Evolutionary conservation across 176 grass and related monocot genomes (phyloP).

Genomic region (Areca catechu): DNA sequence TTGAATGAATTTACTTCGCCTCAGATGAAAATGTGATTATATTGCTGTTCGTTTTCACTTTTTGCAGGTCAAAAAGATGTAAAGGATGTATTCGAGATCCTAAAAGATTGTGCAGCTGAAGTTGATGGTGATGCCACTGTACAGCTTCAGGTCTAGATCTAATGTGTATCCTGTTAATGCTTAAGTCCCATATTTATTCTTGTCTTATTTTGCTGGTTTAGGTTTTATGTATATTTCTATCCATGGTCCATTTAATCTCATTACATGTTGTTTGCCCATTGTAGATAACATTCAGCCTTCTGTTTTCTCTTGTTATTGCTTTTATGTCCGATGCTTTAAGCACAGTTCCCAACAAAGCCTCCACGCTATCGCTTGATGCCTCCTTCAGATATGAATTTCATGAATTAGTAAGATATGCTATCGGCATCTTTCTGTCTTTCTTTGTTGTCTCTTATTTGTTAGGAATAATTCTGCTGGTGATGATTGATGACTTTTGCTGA

Average conservation of each 20-base stretch:
- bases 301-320: constrained; percentile 58
- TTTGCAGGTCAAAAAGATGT: constrained; percentile 66
- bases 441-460: background rate
- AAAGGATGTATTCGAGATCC: constrained; percentile 60
- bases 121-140: constrained; percentile 48
- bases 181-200: background rate
- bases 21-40: too few relatives aligned
- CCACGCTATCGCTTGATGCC: constrained; percentile 45
- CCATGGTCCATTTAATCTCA: background rate
- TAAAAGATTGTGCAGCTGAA: constrained; percentile 78
- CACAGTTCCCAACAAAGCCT: constrained; percentile 37
- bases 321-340: constrained; percentile 77
- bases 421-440: background rate
- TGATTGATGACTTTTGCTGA: background rate
- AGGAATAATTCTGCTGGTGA: background rate
- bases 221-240: constrained; percentile 15
- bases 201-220: constrained; percentile 2
- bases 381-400: constrained; percentile 85
- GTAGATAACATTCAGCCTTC: constrained; percentile 60
- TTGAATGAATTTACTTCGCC: too few relatives aligned
- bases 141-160: constrained; percentile 69
- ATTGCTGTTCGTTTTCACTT: constrained; percentile 8
- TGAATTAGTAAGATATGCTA: constrained; percentile 52
- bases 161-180: background rate
- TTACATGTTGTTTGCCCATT: constrained; percentile 8